Evolutionary conservation across 164 flowering plant species (phyloP).

Genomic region (Warburgia ugandensis): DNA sequence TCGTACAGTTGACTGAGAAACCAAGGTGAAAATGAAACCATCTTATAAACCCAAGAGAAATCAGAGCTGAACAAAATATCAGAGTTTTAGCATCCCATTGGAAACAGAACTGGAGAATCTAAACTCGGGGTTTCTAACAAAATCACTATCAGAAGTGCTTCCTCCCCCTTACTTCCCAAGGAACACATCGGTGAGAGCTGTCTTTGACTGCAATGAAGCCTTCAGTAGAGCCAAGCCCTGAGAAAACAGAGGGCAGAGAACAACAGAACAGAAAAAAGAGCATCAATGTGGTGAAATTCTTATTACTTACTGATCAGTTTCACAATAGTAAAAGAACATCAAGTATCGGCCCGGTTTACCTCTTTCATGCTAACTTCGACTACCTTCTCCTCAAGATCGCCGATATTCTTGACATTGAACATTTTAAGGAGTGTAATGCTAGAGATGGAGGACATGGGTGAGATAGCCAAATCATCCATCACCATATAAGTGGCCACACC

Average conservation of each 20-base stretch:
- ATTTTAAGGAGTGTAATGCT: constrained; percentile 23
- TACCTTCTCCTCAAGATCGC: constrained; percentile 17
- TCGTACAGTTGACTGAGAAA: too few relatives aligned
- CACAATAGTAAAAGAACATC: not conserved
- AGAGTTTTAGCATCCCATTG: too few relatives aligned
- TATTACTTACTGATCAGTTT: not conserved
- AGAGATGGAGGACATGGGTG: constrained; percentile 36
- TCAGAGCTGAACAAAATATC: too few relatives aligned
- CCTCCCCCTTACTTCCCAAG: too few relatives aligned
- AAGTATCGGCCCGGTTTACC: constrained; percentile 9
- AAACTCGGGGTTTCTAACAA: too few relatives aligned
- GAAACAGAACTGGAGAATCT: too few relatives aligned
- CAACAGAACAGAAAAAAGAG: not conserved
- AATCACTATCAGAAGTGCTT: too few relatives aligned
- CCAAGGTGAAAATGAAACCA: too few relatives aligned
- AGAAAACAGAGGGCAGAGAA: not conserved
- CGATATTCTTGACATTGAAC: constrained; percentile 23
- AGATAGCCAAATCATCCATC: constrained; percentile 36
- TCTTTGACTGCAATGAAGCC: constrained; percentile 5
- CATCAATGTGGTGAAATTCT: not conserved
- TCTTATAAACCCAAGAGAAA: too few relatives aligned
- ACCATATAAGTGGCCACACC: constrained; percentile 37
- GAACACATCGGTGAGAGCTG: constrained; percentile 2
- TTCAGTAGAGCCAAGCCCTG: constrained; percentile 4
- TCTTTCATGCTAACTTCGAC: constrained; percentile 18